Evolutionary conservation across 805 yeast species (phyloP), one percentile per base, ranked within the genome.

Genomic region (Saccharomycopsis sp.): DNA sequence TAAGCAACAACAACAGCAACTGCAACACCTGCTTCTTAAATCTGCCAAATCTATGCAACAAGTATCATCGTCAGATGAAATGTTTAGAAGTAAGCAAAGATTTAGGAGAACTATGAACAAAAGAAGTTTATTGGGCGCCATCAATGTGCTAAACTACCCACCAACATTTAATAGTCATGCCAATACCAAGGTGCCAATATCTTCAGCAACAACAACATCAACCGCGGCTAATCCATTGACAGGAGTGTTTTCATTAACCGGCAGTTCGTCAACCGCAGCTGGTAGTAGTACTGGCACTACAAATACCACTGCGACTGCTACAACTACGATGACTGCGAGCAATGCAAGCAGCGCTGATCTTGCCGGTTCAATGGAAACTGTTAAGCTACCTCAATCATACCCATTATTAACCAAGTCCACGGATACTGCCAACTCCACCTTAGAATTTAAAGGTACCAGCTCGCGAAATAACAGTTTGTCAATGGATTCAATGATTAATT

Each of bases 401-500:
- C 35, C 35, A 9, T 31, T 20, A 8, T 20, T 31, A 17, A 31
- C 35, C 35, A 31, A 31, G 20, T 17, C 35, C 35, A 31, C 35
- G 20, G 35, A 31, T 14, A 14, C 35, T 20, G 14, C 35, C 35
- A 31, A 31, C 17, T 14, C 43, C 13, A 17, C 23, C 8, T 43
- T 43, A 32, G 40, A 40, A 13, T 27, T 43, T 4, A 43, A 39
- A 16, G 41, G 20, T 4, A 38, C 46, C 5, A 44, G 43, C 17
- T 44, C 47, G 3, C 31, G 41, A 14, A 44, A 40, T 22, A 44
- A 33, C 23, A 44, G 48, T 23, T 40, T 40, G 16, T 22, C 27
- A 9, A 4, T 34, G 19, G 39, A 32, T n/a, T 41, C 44, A 17
- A 3, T 54, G 16, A 27, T 54, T 16, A 37, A 51, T 14, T 51